Conservation (phyloP, 768 basidiomycete genomes). For the Amanita brunnescens region DNA sequence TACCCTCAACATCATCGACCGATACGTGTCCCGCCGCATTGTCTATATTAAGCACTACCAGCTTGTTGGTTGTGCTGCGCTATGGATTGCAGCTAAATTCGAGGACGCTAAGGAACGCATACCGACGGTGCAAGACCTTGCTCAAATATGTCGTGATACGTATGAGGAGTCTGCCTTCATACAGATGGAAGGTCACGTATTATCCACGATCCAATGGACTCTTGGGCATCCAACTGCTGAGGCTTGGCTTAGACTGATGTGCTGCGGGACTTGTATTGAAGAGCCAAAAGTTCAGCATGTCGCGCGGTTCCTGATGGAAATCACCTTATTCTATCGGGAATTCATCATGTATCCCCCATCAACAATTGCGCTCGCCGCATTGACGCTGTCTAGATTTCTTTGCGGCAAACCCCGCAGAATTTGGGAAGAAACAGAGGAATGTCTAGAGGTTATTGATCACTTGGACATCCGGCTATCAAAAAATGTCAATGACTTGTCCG, state of each 20-base stretch:
- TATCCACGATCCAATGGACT: conserved; percentile 93
- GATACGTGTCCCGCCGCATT: conserved; percentile 96
- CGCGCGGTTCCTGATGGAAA: conserved; percentile 98
- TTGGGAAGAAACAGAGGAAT: conserved; percentile 81
- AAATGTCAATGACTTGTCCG: conserved; percentile 87
- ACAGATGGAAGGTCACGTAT: conserved; percentile 98
- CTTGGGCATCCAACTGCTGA: conserved; percentile 97
- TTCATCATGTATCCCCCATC: conserved; percentile 83
- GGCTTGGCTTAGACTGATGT: conserved; percentile 87
- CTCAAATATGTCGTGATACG: conserved; percentile 90
- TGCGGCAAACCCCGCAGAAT: conserved; percentile 71
- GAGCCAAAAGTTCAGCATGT: conserved; percentile 90
- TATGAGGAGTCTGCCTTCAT: conserved; percentile 98
- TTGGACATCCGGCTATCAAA: conserved; percentile 83
- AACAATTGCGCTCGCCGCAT: conserved; percentile 80
- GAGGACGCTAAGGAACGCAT: conserved; percentile 99
- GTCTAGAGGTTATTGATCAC: conserved; percentile 73
- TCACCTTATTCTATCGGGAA: conserved; percentile 95
- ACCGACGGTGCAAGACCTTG: conserved; percentile 89
- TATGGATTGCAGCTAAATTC: conserved; percentile 99
- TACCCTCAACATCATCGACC: conserved; percentile 97
- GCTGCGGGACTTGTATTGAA: conserved; percentile 67
- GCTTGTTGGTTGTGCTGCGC: conserved; percentile 93
- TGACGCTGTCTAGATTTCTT: conserved; percentile 83
- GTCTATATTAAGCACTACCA: conserved; percentile 99